Evolutionary conservation across 2,329 filamentous ascomycete species (phyloP).

Genomic region (Cyclaneusma minus): DNA sequence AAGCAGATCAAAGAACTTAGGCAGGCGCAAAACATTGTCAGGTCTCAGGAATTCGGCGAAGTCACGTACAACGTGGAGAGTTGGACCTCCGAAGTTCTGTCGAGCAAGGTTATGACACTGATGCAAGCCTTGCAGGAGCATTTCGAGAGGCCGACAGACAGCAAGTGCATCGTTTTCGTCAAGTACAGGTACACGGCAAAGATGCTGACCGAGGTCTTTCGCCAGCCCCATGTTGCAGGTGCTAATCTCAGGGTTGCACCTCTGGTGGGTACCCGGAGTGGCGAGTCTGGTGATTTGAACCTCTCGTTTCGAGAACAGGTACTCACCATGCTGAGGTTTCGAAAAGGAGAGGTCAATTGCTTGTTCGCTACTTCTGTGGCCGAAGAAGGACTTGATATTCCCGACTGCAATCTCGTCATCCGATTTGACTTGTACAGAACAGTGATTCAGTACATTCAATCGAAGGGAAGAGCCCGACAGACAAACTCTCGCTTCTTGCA

Average conservation of each 20-base stretch:
- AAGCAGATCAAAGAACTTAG: conserved; percentile 38
- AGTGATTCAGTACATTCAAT: conserved; percentile 91
- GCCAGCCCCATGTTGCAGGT: conserved; percentile 34
- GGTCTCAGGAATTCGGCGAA: conserved; percentile 29
- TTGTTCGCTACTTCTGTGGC: conserved; percentile 52
- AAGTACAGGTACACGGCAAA: conserved; percentile 63
- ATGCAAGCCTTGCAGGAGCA: conserved; percentile 41
- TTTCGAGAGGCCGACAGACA: conserved; percentile 40
- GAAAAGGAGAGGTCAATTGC: conserved; percentile 41
- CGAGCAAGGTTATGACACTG: conserved; percentile 57
- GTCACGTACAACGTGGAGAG: conserved; percentile 14
- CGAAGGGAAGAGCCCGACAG: conserved; percentile 71
- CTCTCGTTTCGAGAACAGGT: conserved; percentile 58
- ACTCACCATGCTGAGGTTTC: conserved; percentile 51
- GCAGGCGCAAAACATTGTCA: conserved; percentile 40
- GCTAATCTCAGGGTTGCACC: conserved; percentile 42
- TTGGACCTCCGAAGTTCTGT: conserved; percentile 28
- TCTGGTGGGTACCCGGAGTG: conserved; percentile 44
- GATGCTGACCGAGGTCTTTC: conserved; percentile 54
- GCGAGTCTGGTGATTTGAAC: conserved; percentile 37
- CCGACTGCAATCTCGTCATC: conserved; percentile 50
- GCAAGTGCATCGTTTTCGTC: conserved; percentile 79
- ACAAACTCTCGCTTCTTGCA: conserved; percentile 65
- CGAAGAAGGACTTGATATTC: conserved; percentile 53
- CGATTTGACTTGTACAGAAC: conserved; percentile 80